Conservation (phyloP, 495 filamentous ascomycete species). For the Xylona heveae region DNA sequence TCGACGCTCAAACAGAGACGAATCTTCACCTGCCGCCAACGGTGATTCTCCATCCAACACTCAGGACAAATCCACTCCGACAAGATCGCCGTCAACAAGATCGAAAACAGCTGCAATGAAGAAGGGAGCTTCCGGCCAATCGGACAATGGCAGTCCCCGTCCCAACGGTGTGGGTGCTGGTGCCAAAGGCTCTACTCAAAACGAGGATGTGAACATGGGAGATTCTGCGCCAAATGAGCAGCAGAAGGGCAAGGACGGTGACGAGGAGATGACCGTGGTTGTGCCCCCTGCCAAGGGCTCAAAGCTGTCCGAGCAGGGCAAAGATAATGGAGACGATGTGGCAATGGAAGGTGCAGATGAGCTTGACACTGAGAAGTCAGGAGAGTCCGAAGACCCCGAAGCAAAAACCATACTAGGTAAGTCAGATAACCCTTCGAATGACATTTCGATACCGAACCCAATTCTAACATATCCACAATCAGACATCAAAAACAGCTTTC, state of each 20-base stretch:
- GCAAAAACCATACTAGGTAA: slow-evolving; percentile 45
- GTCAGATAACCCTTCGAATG: slow-evolving; percentile 8
- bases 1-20: slow-evolving; percentile 28
- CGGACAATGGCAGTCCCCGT: slow-evolving; percentile 33
- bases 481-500: slow-evolving; percentile 93
- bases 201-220: slow-evolving; percentile 66
- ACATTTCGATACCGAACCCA: slow-evolving; percentile 10
- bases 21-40: slow-evolving; percentile 33
- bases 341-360: slow-evolving; percentile 47
- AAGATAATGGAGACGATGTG: slow-evolving; percentile 52
- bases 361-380: slow-evolving; percentile 20
- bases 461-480: slow-evolving; percentile 12
- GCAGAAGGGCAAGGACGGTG: slow-evolving; percentile 48
- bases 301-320: slow-evolving; percentile 34
- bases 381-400: slow-evolving; percentile 32
- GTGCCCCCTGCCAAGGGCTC: slow-evolving; percentile 57
- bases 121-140: slow-evolving; percentile 21
- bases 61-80: slow-evolving; percentile 27
- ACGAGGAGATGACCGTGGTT: slow-evolving; percentile 72
- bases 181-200: slow-evolving; percentile 54
- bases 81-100: slow-evolving; percentile 10
- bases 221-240: slow-evolving; percentile 42
- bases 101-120: slow-evolving; percentile 9
- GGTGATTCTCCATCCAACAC: slow-evolving; percentile 25
- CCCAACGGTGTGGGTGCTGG: slow-evolving; percentile 48